phyloP scores from a whole-genome alignment of 2,329 filamentous ascomycete species.

The Ceratocystis huliohia region DNA sequence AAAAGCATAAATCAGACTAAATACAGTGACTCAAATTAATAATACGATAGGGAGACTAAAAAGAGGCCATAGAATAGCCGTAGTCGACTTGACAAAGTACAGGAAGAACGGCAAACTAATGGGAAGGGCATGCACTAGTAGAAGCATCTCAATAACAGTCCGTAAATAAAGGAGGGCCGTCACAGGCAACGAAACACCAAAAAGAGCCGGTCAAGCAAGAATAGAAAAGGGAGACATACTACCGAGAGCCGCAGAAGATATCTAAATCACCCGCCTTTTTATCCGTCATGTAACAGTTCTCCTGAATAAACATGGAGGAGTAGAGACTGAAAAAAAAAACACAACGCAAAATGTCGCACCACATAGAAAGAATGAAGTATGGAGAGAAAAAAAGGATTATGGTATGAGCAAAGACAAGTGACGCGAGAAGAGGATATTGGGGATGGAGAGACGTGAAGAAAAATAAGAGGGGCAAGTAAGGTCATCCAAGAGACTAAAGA shows the following conservation, averaged over 20 bases:
- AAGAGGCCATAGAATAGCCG: not conserved
- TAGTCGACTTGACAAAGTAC: not conserved
- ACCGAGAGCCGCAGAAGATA: constrained; percentile 28
- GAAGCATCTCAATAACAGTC: constrained; percentile 12
- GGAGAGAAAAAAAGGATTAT: constrained; percentile 20
- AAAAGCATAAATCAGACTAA: no score
- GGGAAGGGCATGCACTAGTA: not conserved
- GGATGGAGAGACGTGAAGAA: constrained; percentile 13
- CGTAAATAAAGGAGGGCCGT: constrained; percentile 13
- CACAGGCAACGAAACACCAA: constrained; percentile 20
- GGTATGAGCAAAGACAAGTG: constrained; percentile 22
- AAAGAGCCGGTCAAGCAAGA: not conserved
- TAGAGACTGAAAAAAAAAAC: constrained; percentile 21
- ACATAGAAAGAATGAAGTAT: constrained; percentile 4
- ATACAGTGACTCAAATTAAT: not conserved
- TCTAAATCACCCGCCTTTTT: constrained; percentile 29
- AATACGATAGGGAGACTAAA: not conserved
- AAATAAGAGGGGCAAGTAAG: constrained; percentile 10
- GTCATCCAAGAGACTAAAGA: constrained; percentile 20
- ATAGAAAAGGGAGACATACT: not conserved
- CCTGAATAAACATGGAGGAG: constrained; percentile 20
- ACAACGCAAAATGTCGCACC: constrained; percentile 13
- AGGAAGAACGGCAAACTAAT: not conserved
- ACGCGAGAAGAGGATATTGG: constrained; percentile 11
- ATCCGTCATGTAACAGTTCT: constrained; percentile 23